Evolutionary conservation across 768 basidiomycete species (phyloP), one percentile per base, ranked within the genome.

Genomic region (Solioccasus polychromus): DNA sequence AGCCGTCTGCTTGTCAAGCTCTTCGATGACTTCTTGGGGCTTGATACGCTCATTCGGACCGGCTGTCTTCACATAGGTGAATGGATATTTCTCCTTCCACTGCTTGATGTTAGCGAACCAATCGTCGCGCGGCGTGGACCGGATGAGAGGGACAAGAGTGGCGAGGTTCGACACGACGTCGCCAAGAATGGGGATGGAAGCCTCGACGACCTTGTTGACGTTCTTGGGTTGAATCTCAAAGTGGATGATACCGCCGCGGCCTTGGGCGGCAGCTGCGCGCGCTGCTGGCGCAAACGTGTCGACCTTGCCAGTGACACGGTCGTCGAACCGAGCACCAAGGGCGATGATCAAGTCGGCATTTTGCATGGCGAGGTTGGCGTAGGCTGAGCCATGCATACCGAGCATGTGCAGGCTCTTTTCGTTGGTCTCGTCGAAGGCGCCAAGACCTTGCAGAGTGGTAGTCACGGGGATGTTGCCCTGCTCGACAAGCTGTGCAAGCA

Each of bases 211-310:
- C 70, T 99, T 99, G 80, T 99, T 99, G 68, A 99, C 78, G 69
- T 99, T 99, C 78, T 99, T 98, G 36, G 96, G 92, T 72, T 83
- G 82, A 54, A 98, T 94, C 73, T 99, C 96, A 61, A 99, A 98
- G 72, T 99, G 96, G 62, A 99, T 96, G 72, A 99, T 94, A 26
- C 96, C 96, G 10, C 96, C 96, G 2, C 82, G 80, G 35, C 94
- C 91, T 55, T 84, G 77, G 1, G 77, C 71, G 2, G 94, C 92
- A 6, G 96, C 96, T 6, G 85, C 85, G 38, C 76, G 76, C 1
- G 96, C 95, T 11, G 83, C 88, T 23, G 96, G 96, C 0, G 94
- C 96, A 58, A 98, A 99, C 2, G 80, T 73, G 57, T 83, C 82
- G 47, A 98, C 64, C 64, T 85, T 95, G 43, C 92, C 92, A 3